Conservation (phyloP, 2,329 filamentous ascomycete species). For the Setomelanomma holmii region DNA sequence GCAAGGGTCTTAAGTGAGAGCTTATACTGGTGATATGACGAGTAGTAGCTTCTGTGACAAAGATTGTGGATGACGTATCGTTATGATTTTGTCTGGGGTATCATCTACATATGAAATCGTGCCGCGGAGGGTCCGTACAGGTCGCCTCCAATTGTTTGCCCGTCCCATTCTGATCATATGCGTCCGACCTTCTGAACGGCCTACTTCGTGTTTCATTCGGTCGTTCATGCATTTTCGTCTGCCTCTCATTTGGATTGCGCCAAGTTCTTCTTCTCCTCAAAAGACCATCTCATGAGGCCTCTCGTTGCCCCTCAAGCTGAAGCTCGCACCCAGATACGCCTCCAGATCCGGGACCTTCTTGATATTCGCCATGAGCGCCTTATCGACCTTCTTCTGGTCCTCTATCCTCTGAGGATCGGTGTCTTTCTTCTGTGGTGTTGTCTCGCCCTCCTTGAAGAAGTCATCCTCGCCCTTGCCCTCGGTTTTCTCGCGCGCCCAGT, state of each 20-base stretch:
- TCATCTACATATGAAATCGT: conserved; percentile 9
- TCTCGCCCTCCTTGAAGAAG: conserved; percentile 97
- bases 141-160: background rate
- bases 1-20: too few relatives aligned
- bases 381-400: conserved; percentile 98
- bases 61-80: too few relatives aligned
- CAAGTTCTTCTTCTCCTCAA: conserved; percentile 52
- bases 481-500: conserved; percentile 95
- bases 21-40: too few relatives aligned
- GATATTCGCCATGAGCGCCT: conserved; percentile 89
- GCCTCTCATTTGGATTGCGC: background rate
- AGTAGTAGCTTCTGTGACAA: too few relatives aligned
- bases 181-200: background rate
- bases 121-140: background rate
- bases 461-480: conserved; percentile 94
- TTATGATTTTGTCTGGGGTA: conserved; percentile 3
- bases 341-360: conserved; percentile 95
- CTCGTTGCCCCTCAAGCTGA: conserved; percentile 98
- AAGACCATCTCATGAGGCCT: conserved; percentile 99
- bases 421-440: conserved; percentile 89
- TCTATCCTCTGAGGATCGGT: conserved; percentile 86
- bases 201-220: background rate
- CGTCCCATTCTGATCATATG: background rate
- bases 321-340: conserved; percentile 90
- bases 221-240: background rate